Evolutionary conservation across 805 yeast species (phyloP).

Genomic region (Lipomyces sp.): DNA sequence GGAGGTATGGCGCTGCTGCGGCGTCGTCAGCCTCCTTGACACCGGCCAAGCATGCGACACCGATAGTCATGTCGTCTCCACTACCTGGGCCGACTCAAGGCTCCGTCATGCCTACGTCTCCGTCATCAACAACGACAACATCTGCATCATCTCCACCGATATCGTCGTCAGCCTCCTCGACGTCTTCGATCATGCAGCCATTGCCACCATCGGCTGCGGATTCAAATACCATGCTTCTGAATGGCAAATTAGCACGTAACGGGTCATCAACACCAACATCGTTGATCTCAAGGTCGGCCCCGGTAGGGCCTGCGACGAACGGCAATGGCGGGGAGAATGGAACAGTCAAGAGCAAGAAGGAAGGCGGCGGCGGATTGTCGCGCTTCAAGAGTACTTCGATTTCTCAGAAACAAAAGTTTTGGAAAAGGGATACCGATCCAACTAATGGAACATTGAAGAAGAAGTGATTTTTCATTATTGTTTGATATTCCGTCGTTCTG

Average conservation of each 20-base stretch:
- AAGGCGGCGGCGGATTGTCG: conserved; percentile 28
- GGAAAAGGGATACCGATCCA: conserved; percentile 25
- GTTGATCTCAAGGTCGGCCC: conserved; percentile 13
- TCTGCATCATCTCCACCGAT: conserved; percentile 15
- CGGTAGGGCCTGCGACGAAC: conserved; percentile 22
- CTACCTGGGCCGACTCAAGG: neutral
- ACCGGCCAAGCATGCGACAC: neutral
- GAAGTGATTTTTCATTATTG: neutral
- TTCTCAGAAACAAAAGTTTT: conserved; percentile 30
- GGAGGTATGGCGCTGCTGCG: conserved; percentile 26
- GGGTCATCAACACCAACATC: conserved; percentile 8
- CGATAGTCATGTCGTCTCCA: neutral
- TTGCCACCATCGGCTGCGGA: conserved; percentile 12
- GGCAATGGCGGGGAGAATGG: conserved; percentile 7
- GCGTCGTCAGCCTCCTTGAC: conserved; percentile 16
- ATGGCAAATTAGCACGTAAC: conserved; percentile 5
- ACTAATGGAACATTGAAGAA: conserved; percentile 6
- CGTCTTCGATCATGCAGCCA: conserved; percentile 13
- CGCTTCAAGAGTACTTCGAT: conserved; percentile 28
- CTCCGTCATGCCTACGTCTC: conserved; percentile 6
- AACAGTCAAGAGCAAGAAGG: conserved; percentile 29
- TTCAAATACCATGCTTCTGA: conserved; percentile 11
- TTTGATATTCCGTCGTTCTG: neutral
- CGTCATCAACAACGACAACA: conserved; percentile 11
- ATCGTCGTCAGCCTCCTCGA: conserved; percentile 18